Percentiles rank a stretch among this genome's conserved stretches.
These are phyloP conservation scores for Hypholoma sublateritium DNA, from an alignment of 768 basidiomycete genomes.

Conservation along the genomic window DNA sequence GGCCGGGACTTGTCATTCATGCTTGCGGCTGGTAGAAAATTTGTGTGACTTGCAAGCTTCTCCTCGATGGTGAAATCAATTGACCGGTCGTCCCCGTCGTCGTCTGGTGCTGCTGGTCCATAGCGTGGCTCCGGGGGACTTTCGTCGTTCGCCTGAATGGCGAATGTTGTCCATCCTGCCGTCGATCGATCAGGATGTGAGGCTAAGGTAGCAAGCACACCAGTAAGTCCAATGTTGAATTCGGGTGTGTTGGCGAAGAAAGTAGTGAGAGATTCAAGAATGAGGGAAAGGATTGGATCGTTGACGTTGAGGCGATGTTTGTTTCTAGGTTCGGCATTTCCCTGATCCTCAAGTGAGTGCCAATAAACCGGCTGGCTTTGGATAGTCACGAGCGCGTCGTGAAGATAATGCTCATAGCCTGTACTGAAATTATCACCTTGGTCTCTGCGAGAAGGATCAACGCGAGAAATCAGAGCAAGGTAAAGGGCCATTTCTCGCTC, in stretches of 20 bases:
- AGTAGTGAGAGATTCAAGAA: constrained; percentile 68
- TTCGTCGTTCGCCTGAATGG: constrained; percentile 35
- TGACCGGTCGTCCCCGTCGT: constrained; percentile 78
- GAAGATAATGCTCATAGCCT: constrained; percentile 80
- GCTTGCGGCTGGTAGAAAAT: constrained; percentile 61
- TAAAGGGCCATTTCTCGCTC: constrained; percentile 85
- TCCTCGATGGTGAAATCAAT: constrained; percentile 76
- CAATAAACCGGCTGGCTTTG: constrained; percentile 64
- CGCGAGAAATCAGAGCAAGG: constrained; percentile 71
- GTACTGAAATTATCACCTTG: constrained; percentile 81
- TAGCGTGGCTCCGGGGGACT: constrained; percentile 6
- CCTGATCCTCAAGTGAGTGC: constrained; percentile 38
- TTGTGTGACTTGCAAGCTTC: constrained; percentile 55
- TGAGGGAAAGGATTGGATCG: constrained; percentile 69
- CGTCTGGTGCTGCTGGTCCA: constrained; percentile 25
- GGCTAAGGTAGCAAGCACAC: constrained; percentile 76
- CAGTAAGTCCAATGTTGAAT: constrained; percentile 86
- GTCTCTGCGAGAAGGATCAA: constrained; percentile 66
- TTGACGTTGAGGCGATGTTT: constrained; percentile 80
- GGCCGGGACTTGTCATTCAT: constrained; percentile 76
- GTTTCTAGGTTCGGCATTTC: constrained; percentile 32
- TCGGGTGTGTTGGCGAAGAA: constrained; percentile 89
- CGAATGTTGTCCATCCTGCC: constrained; percentile 86
- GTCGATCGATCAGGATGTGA: constrained; percentile 85
- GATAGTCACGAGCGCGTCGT: constrained; percentile 69